These are phyloP conservation scores for Aphanoascus verrucosus DNA, from an alignment of 2,329 filamentous ascomycete genomes.

Conservation along the genomic window DNA sequence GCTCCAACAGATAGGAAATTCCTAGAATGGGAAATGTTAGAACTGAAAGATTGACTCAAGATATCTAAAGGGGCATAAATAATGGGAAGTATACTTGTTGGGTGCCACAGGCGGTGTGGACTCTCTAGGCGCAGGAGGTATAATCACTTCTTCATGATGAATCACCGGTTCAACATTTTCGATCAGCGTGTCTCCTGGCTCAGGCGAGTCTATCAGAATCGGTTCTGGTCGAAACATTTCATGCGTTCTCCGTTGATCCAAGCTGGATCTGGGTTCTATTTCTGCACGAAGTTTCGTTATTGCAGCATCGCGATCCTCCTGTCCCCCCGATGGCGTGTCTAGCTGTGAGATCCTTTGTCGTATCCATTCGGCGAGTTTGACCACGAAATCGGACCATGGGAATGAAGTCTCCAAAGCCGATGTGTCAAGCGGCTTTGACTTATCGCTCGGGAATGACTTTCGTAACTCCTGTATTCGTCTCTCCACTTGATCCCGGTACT, in stretches of 20 bases:
- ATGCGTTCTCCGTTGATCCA: neutral
- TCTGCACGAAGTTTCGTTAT: neutral
- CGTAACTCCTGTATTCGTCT: slow-evolving; percentile 9
- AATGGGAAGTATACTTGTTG: neutral
- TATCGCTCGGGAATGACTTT: neutral
- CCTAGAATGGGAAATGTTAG: neutral
- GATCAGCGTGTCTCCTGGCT: neutral
- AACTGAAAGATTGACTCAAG: neutral
- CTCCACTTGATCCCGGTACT: slow-evolving; percentile 5
- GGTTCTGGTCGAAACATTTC: neutral
- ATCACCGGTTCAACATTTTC: neutral
- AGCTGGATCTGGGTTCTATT: neutral
- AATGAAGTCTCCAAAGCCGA: slow-evolving; percentile 37
- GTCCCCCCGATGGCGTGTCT: slow-evolving; percentile 29
- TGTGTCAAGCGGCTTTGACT: slow-evolving; percentile 28
- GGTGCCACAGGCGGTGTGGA: neutral
- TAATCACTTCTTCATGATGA: neutral
- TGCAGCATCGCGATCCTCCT: slow-evolving; percentile 33
- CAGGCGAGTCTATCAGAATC: neutral
- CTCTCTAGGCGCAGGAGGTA: neutral
- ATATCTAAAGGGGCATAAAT: neutral
- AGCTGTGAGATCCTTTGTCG: slow-evolving; percentile 39
- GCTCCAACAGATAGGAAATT: neutral
- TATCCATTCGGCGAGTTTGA: slow-evolving; percentile 39
- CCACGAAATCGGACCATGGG: slow-evolving; percentile 41